Percentiles rank a stretch among this genome's conserved stretches.
phyloP scores from a whole-genome alignment of 345 rosid species.

The Carallia pectinifolia region DNA sequence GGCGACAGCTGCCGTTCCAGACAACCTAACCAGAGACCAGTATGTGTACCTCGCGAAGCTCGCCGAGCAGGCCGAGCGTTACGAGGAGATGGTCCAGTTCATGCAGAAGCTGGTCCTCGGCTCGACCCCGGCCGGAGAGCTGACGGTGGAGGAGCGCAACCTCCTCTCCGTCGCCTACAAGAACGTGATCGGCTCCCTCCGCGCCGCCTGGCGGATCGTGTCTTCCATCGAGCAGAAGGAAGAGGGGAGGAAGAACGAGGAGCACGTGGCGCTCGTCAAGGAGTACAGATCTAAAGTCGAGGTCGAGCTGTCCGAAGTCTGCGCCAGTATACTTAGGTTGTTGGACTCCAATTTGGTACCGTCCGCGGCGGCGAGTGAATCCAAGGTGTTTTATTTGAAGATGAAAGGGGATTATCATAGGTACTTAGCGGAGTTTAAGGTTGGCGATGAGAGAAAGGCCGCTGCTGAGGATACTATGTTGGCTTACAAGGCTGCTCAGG shows the following conservation, averaged over 20 bases:
- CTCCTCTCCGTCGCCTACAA: constrained; percentile 95
- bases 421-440: constrained; percentile 88
- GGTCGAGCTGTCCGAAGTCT: constrained; percentile 69
- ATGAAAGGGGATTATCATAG: constrained; percentile 97
- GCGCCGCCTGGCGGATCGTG: constrained; percentile 96
- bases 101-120: constrained; percentile 82
- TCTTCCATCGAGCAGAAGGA: constrained; percentile 97
- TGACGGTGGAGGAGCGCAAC: constrained; percentile 90
- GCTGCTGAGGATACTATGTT: constrained; percentile 97
- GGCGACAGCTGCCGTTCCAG: constrained; percentile 39
- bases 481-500: constrained; percentile 95
- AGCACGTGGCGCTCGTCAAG: constrained; percentile 80
- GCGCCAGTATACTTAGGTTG: constrained; percentile 64
- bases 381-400: constrained; percentile 88
- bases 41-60: constrained; percentile 91
- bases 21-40: constrained; percentile 74
- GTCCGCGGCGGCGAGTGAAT: constrained; percentile 69
- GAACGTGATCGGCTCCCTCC: constrained; percentile 97
- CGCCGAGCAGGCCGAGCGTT: constrained; percentile 97
- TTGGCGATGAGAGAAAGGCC: constrained; percentile 81
- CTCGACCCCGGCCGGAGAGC: constrained; percentile 76
- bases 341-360: constrained; percentile 75
- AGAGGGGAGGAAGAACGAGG: constrained; percentile 91
- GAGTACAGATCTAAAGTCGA: constrained; percentile 95
- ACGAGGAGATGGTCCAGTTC: constrained; percentile 95